Evolutionary conservation across 805 yeast genomes (phyloP), one percentile per base, ranked within the genome.

Genomic region (Hanseniaspora taiwanica): DNA sequence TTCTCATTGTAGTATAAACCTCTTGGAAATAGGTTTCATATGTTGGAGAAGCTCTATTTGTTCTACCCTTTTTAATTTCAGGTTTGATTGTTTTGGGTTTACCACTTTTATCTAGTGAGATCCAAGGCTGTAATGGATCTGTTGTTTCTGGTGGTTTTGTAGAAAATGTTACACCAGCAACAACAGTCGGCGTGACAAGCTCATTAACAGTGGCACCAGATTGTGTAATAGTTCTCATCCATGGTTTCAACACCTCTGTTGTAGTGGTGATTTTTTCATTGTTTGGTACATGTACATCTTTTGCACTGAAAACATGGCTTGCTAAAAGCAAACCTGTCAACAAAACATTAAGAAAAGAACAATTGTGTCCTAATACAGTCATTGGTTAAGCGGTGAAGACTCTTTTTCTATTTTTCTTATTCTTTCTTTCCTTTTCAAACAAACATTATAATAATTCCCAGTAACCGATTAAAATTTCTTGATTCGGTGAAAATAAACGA

Each of bases 1-100:
- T 60, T 46, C 72, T 72, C 3, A 67, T 64, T 10, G 66, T 55
- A 0, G 85, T 77, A 3, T 76, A 66, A 1, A 79, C 77, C 2
- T 83, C 74, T 51, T 82, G 74, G 64, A 84, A 85, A 59, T 75
- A 82, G 1, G 89, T 82, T 5, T 77, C 73, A 49, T 81, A 80
- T 39, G 75, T 76, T 12, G 95, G 95, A 13, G 67, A 64, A 5
- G 72, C 76, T 38, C 81, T 71, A 48, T 74, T 71, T 24, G 80
- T 76, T 39, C 60, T 62, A 9, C 94, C 94, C 48, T 78, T 75
- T 49, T 84, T 83, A 52, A 76, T 52, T 52, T 82, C 70, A 3
- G 96, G 96, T 32, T 63, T 67, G 37, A 85, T 73, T 0, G 94
- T 84, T 55, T 79, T 77, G 40, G 95, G 94, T 8, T 68, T 58